Base-by-base conservation (phyloP, 2,329 filamentous ascomycete species). In the Fusarium sp. region DNA sequence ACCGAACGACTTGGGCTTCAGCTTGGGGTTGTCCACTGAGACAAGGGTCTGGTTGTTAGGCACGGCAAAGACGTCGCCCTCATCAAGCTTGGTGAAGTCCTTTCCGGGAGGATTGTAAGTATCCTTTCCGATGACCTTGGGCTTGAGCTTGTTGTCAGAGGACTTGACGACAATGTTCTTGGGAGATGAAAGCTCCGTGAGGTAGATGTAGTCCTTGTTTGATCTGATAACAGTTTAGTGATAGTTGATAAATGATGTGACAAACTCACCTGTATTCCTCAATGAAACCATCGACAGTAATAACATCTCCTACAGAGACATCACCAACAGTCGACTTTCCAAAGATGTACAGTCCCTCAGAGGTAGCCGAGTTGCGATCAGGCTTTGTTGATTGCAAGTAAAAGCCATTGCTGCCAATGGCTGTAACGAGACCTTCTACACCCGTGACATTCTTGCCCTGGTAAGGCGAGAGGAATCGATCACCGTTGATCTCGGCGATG, bases 281-380 rank as follows among this genome's bases (percentile, higher is more conserved):
- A 16, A 93, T 86, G 49, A 82, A 84, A 40, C 89, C 91, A 56
- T 86, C 83, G 5, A 93, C 78, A 1, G 85, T 84, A 67, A 93
- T 81, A 54, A 89, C 80, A 72, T 92, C 89, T 52, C 91, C 91
- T 12, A 91, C 85, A 10, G 84, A 83, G 49, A 90, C 79, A 72
- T 86, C 85, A 9, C 80, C 77, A 22, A 83, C 83, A 3, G 87
- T 83, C 8, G 81, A 80, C 69, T 81, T 83, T 68, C 87, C 84
- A 74, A 86, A 93, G 43, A 93, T 86, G 72, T 91, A 92, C 66
- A 93, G 77, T 3, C 88, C 88, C 75, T 91, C 89, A 1, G 90
- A 92, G 4, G 88, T 90, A 49, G 82, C 81, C 16, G 80, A 76
- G 74, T 90, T 85, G 50, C 82, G 77, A 74, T 91, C 87, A 1